Conservation (phyloP, 1,139 yeast species). For the Zhuliangozyma blackwelliae region DNA sequence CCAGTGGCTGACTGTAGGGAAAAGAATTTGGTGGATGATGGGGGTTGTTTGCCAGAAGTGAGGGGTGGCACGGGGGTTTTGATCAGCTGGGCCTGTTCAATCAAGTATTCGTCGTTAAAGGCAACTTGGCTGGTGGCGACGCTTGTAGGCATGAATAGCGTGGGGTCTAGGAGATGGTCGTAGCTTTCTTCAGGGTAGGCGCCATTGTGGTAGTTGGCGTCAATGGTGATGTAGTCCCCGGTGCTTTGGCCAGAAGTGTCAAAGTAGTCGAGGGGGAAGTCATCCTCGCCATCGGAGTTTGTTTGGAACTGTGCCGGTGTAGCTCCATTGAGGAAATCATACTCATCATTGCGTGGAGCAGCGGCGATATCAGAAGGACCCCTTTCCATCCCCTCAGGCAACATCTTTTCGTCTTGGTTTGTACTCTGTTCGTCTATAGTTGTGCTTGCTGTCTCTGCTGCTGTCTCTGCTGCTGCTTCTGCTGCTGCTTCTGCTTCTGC, state of each 20-base stretch:
- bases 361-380: constrained; percentile 7
- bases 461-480: constrained; percentile 1
- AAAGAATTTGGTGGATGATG: constrained; percentile 14
- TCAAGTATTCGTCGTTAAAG: constrained; percentile 40
- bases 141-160: constrained; percentile 16
- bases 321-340: constrained; percentile 17
- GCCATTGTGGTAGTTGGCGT: constrained; percentile 23
- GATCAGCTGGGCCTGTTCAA: constrained; percentile 46
- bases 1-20: constrained; percentile 10
- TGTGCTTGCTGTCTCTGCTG: neutral
- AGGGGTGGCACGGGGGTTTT: constrained; percentile 21
- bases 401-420: constrained; percentile 7
- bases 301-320: constrained; percentile 24
- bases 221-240: constrained; percentile 34
- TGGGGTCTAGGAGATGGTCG: constrained; percentile 27
- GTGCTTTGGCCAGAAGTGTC: constrained; percentile 14
- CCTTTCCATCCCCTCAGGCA: constrained; percentile 12
- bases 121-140: constrained; percentile 27
- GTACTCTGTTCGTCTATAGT: constrained; percentile 1
- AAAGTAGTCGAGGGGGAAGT: constrained; percentile 67
- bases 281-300: constrained; percentile 44
- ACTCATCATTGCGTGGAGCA: constrained; percentile 9
- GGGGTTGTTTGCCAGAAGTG: constrained; percentile 11
- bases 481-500: neutral
- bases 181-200: constrained; percentile 24